Percentiles rank a stretch among this genome's conserved stretches.
phyloP scores from a whole-genome alignment of 2,329 filamentous ascomycete genomes.

The Chaetomium olivaceum region DNA sequence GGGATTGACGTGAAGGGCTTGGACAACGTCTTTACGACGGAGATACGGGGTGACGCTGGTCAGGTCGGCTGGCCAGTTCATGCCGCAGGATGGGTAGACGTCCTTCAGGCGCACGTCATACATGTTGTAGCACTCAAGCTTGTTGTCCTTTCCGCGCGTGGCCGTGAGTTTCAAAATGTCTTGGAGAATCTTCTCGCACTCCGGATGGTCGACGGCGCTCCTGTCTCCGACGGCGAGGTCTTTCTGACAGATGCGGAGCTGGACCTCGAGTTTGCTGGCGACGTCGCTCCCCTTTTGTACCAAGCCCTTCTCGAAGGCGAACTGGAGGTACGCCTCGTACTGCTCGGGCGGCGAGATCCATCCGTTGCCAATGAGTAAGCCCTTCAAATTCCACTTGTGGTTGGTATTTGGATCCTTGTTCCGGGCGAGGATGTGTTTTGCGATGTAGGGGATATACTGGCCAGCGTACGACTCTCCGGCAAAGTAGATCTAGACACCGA shows the following conservation, averaged over 20 bases:
- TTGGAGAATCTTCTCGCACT: conserved; percentile 77
- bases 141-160: conserved; percentile 49
- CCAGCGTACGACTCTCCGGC: conserved; percentile 96
- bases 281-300: conserved; percentile 65
- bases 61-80: conserved; percentile 97
- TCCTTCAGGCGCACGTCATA: conserved; percentile 92
- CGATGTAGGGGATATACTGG: conserved; percentile 95
- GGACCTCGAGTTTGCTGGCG: conserved; percentile 65
- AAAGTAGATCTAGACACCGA: conserved; percentile 71
- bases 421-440: conserved; percentile 83
- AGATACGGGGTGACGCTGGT: conserved; percentile 77
- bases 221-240: conserved; percentile 54
- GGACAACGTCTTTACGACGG: conserved; percentile 72
- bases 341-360: conserved; percentile 94
- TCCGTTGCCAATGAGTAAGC: conserved; percentile 91
- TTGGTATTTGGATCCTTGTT: conserved; percentile 64
- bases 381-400: conserved; percentile 73
- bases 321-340: conserved; percentile 83
- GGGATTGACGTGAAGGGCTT: conserved; percentile 77
- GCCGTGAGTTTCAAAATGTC: conserved; percentile 68
- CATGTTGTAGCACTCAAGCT: conserved; percentile 80
- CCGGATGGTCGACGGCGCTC: conserved; percentile 63
- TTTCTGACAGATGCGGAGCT: conserved; percentile 69
- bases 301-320: conserved; percentile 73
- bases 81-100: conserved; percentile 79